These are phyloP conservation scores for Rosa multiflora DNA, from an alignment of 306 rosid species.

Conservation along the genomic window DNA sequence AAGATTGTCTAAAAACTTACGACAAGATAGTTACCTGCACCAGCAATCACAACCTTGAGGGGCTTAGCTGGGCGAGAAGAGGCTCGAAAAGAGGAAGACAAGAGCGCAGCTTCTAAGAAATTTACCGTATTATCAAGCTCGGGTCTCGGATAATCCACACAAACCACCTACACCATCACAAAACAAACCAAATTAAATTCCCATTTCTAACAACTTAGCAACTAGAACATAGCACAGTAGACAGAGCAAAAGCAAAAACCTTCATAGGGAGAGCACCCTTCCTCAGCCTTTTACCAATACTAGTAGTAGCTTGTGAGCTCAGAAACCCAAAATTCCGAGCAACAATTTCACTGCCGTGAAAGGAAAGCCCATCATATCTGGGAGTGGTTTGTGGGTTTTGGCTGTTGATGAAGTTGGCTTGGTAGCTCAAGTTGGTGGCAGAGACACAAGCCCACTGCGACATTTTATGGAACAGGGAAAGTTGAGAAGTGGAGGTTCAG, in stretches of 20 bases:
- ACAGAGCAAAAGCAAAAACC: constrained; percentile 31
- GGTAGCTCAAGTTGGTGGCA: constrained; percentile 49
- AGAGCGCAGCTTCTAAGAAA: constrained; percentile 76
- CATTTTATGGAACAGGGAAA: constrained; percentile 38
- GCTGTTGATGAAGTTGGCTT: constrained; percentile 16
- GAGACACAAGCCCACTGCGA: constrained; percentile 57
- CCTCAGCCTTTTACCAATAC: constrained; percentile 27
- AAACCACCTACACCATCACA: constrained; percentile 48
- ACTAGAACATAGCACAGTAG: neutral
- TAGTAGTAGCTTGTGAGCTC: constrained; percentile 21
- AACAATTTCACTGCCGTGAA: constrained; percentile 47
- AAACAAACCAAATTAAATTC: constrained; percentile 4
- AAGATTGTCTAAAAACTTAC: neutral
- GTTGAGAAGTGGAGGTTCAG: neutral
- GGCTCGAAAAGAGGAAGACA: constrained; percentile 73
- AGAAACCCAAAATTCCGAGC: constrained; percentile 38
- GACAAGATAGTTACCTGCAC: constrained; percentile 66
- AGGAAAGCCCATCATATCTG: constrained; percentile 40
- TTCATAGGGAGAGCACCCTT: constrained; percentile 45
- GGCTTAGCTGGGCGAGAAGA: constrained; percentile 73
- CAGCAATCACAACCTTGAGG: constrained; percentile 74
- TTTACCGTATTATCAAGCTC: constrained; percentile 73
- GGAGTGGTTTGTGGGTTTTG: constrained; percentile 21
- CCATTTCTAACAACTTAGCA: neutral
- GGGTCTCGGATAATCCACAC: constrained; percentile 88